A percentile compares a stretch with the other conserved stretches of the same genome.
phyloP scores from a whole-genome alignment of 2,329 filamentous ascomycete species.

The Alternaria postmessia region DNA sequence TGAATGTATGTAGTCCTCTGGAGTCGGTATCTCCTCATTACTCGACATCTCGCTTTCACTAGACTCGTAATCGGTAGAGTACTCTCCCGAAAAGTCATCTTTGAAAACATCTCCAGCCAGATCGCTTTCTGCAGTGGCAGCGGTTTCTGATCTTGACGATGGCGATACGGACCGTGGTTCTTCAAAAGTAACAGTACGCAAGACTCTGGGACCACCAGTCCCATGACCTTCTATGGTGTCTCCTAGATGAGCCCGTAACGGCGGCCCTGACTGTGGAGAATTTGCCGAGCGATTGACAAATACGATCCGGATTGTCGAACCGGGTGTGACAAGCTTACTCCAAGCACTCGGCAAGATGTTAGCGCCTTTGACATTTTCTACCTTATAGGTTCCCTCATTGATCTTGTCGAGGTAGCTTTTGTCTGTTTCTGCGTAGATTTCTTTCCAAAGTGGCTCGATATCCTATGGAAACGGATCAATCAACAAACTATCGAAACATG shows the following conservation, averaged over 20 bases:
- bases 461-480: constrained; percentile 9
- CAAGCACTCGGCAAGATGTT: constrained; percentile 32
- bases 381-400: constrained; percentile 20
- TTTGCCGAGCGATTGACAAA: not conserved
- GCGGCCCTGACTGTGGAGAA: not conserved
- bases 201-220: not conserved
- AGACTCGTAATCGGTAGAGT: not conserved
- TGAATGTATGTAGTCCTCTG: too few relatives aligned
- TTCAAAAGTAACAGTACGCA: not conserved
- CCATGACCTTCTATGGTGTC: not conserved
- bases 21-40: not conserved
- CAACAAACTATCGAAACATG: too few relatives aligned
- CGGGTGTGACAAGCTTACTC: constrained; percentile 21
- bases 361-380: constrained; percentile 16
- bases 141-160: not conserved
- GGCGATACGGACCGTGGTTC: not conserved
- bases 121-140: not conserved
- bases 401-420: constrained; percentile 9
- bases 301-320: constrained; percentile 10
- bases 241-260: not conserved
- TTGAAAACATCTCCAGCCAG: not conserved
- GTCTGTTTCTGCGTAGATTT: constrained; percentile 17
- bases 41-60: not conserved
- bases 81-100: too few relatives aligned
- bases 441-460: constrained; percentile 18